These are phyloP conservation scores for Yarrowia bubula DNA, from an alignment of 805 yeast species.

Conservation along the genomic window DNA sequence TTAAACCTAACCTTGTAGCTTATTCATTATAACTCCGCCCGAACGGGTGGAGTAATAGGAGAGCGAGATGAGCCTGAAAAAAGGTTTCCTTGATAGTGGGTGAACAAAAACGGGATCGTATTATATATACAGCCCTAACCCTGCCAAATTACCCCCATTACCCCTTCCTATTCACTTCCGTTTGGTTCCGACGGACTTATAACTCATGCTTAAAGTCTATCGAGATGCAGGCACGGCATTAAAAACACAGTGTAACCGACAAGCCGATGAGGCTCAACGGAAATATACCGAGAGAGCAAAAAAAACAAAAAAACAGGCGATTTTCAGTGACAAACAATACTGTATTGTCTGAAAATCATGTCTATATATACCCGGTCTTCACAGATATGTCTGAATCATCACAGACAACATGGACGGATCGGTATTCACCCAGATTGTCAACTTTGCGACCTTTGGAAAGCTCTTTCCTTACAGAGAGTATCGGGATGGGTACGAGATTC, in stretches of 20 bases:
- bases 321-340: background rate
- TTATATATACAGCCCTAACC: too few relatives aligned
- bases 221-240: background rate
- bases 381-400: background rate
- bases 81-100: too few relatives aligned
- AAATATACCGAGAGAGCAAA: background rate
- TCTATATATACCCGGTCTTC: background rate
- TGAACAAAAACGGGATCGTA: too few relatives aligned
- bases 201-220: background rate
- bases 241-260: background rate
- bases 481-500: background rate
- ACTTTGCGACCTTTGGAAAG: background rate
- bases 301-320: background rate
- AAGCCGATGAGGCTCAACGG: background rate
- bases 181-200: background rate
- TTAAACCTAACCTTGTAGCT: background rate
- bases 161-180: background rate
- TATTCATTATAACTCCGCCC: background rate
- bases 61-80: too few relatives aligned
- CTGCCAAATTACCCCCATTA: background rate
- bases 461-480: background rate
- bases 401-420: slow-evolving; percentile 12
- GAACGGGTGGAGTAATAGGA: background rate
- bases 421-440: background rate
- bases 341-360: background rate